A percentile compares a stretch with the other conserved stretches of the same genome.
Conservation (phyloP, 306 rosid species). For the Chamaecrista fasciculata region DNA sequence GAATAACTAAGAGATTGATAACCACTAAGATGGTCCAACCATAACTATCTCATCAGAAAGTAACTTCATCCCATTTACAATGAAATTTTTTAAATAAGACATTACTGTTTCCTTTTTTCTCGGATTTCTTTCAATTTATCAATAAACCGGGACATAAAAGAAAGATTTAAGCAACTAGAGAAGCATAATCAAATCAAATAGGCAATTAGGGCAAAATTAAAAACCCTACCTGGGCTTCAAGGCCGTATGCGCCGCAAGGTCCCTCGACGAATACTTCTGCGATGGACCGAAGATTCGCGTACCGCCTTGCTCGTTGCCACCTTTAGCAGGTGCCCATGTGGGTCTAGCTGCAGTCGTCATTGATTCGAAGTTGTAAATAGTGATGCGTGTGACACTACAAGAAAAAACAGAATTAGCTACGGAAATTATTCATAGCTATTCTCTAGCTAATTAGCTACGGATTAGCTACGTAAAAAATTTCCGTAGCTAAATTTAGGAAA, state of each 20-base stretch:
- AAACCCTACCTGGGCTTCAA: constrained; percentile 69
- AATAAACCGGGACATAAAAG: neutral
- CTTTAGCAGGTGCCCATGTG: constrained; percentile 97
- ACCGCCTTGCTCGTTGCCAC: constrained; percentile 96
- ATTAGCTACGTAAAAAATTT: too few species aligned
- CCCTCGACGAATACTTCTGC: constrained; percentile 87
- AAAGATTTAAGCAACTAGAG: neutral
- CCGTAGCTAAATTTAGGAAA: too few species aligned
- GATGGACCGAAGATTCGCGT: constrained; percentile 93
- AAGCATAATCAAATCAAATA: neutral
- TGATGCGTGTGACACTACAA: neutral
- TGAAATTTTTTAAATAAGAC: neutral
- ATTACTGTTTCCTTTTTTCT: neutral
- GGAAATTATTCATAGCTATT: too few species aligned
- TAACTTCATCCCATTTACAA: neutral
- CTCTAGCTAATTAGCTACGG: too few species aligned
- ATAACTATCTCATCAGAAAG: neutral
- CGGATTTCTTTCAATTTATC: neutral
- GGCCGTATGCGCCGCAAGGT: constrained; percentile 80
- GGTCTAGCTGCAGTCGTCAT: constrained; percentile 98
- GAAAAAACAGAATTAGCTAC: too few species aligned
- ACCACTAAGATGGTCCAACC: neutral
- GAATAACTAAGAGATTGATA: neutral
- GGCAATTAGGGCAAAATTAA: neutral
- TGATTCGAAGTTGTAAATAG: constrained; percentile 12